Base-by-base conservation (phyloP, 129 eudicot species). In the Calendula officinalis region DNA sequence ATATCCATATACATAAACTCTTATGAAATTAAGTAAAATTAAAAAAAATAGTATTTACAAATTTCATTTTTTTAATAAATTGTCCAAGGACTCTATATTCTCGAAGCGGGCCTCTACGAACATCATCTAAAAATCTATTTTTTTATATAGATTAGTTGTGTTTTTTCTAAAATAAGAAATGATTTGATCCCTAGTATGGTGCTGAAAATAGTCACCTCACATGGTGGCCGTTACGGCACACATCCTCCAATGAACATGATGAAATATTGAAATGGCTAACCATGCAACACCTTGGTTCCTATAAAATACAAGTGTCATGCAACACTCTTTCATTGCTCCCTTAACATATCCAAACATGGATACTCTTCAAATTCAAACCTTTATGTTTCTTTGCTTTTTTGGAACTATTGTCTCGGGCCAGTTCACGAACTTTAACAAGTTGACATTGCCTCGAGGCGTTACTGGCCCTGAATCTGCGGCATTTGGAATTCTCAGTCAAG, bases 391-490 rank as follows among this genome's bases (percentile, higher is more conserved):
- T 27, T 60, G 8, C 16, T 22, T 46, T 32, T 13, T 6, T 16
- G 67, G 13, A 8, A 63, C 3, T 2, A 4, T 60, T 48, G 75
- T 70, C 32, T 48, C 8, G 1, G 42, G 68, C 4, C 68, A 70
- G 12, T 70, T 47, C 39, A 2, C 11, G 12, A 60, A 7, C 36
- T 64, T 70, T 70, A 40, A 30, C 53, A 70, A 56, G 51, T 36
- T 63, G n/a, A 5, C 39, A 27, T 35, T 77, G 40, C 77, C 76
- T 33, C 41, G 2, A 32, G 67, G 72, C 7, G 67, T 62, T 44
- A 62, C 44, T 0, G 73, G 77, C 22, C 73, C 77, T 6, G 72
- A 70, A 47, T 55, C 76, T 4, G 67, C 72, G 17, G 70, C 74
- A 11, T 75, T 70, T 35, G 64, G 57, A 38, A 3, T 7, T 36